These are phyloP conservation scores for Ophiostoma montium DNA, from an alignment of 2,329 filamentous ascomycete species.

Conservation along the genomic window DNA sequence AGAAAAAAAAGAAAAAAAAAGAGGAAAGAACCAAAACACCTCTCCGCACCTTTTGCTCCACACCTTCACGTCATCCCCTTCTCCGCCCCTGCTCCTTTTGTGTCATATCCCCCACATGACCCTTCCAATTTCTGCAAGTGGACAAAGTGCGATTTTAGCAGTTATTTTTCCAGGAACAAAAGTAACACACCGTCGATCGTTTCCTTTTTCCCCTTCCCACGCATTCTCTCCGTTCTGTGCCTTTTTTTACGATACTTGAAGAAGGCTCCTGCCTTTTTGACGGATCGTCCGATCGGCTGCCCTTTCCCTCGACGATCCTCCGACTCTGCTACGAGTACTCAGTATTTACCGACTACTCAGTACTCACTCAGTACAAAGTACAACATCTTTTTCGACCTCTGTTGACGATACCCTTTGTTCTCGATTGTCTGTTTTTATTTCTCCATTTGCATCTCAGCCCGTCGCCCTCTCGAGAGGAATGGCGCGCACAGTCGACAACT, in stretches of 20 bases:
- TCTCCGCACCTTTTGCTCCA: too few relatives aligned
- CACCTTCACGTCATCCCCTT: neutral
- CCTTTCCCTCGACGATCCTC: neutral
- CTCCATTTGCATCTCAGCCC: too few relatives aligned
- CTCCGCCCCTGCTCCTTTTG: neutral
- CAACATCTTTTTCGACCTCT: too few relatives aligned
- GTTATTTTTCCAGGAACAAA: neutral
- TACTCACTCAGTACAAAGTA: neutral
- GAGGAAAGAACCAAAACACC: neutral
- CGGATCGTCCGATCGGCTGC: neutral
- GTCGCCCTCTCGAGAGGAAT: neutral
- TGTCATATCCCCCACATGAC: neutral
- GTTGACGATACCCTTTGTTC: too few relatives aligned
- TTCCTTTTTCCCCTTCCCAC: too few relatives aligned
- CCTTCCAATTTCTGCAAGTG: neutral
- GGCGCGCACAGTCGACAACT: slow-evolving; percentile 2
- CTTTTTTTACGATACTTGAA: too few relatives aligned
- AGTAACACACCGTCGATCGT: neutral
- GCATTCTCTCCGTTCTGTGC: neutral
- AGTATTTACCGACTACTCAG: too few relatives aligned
- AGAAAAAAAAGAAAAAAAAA: neutral
- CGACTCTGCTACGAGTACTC: too few relatives aligned
- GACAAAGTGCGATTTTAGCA: neutral
- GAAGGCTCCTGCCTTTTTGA: neutral
- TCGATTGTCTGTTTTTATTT: too few relatives aligned